These are phyloP conservation scores for Hura crepitans DNA, from an alignment of 441 rosid species.

Conservation along the genomic window DNA sequence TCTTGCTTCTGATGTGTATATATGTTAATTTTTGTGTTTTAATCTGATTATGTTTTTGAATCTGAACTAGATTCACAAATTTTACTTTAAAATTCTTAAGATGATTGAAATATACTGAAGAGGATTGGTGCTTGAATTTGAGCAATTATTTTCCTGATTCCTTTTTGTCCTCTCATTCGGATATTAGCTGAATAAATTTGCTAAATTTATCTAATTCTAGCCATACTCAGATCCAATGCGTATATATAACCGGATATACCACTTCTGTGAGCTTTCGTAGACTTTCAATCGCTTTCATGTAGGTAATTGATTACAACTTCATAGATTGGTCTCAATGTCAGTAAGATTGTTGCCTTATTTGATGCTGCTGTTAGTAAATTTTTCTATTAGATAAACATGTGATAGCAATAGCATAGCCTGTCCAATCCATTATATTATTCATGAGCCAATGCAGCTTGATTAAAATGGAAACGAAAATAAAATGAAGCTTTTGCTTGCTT, in stretches of 20 bases:
- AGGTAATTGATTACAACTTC: neutral
- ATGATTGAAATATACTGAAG: neutral
- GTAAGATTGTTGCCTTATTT: neutral
- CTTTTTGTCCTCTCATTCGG: neutral
- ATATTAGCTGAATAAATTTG: neutral
- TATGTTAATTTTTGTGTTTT: neutral
- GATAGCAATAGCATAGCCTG: too few relatives aligned
- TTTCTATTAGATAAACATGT: too few relatives aligned
- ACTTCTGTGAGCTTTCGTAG: neutral
- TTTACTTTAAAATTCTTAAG: neutral
- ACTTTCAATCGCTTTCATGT: neutral
- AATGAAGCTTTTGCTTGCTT: neutral
- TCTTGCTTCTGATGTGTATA: neutral
- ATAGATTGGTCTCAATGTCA: neutral
- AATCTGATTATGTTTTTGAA: slow-evolving; percentile 4
- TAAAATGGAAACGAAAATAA: neutral
- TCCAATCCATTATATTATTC: too few relatives aligned
- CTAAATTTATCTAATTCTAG: neutral
- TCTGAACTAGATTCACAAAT: neutral
- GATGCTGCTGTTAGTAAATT: neutral
- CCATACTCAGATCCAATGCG: too few relatives aligned
- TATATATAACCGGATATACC: too few relatives aligned
- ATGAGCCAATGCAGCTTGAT: neutral
- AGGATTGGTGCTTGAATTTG: neutral
- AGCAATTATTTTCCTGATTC: neutral